phyloP scores from a whole-genome alignment of 805 yeast genomes.

The Saccharomycopsis sp. region DNA sequence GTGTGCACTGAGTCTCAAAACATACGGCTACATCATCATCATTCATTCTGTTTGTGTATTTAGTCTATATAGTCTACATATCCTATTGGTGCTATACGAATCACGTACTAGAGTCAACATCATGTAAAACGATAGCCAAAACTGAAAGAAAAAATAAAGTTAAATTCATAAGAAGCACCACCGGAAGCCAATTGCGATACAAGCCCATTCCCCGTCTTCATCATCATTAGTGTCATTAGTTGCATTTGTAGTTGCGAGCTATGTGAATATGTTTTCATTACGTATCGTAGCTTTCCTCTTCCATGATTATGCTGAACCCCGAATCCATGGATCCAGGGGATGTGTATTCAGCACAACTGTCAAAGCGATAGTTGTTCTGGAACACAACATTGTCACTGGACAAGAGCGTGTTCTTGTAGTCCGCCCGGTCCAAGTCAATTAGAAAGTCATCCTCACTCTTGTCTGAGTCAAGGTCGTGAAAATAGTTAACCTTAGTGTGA shows the following conservation, averaged over 20 bases:
- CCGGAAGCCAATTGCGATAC: neutral
- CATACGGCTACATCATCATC: neutral
- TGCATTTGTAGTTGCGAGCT: neutral
- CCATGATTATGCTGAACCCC: neutral
- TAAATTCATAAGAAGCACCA: too few relatives aligned
- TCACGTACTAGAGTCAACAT: neutral
- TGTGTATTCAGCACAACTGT: neutral
- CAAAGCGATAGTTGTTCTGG: neutral
- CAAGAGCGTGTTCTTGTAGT: neutral
- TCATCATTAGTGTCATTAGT: neutral
- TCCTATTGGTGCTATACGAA: neutral
- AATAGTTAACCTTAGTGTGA: neutral
- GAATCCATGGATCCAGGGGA: neutral
- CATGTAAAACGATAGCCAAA: neutral
- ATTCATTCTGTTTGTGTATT: neutral
- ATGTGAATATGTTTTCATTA: neutral
- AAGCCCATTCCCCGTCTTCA: neutral
- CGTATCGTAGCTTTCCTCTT: neutral
- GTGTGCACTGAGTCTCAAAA: too few relatives aligned
- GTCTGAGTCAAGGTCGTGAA: neutral
- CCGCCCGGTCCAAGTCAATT: neutral
- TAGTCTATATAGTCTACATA: too few relatives aligned
- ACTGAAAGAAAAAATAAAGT: too few relatives aligned
- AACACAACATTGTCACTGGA: neutral
- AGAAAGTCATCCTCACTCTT: neutral